These are phyloP conservation scores for Beauveria sp. DNA, from an alignment of 2,329 filamentous ascomycete species.

Conservation along the genomic window DNA sequence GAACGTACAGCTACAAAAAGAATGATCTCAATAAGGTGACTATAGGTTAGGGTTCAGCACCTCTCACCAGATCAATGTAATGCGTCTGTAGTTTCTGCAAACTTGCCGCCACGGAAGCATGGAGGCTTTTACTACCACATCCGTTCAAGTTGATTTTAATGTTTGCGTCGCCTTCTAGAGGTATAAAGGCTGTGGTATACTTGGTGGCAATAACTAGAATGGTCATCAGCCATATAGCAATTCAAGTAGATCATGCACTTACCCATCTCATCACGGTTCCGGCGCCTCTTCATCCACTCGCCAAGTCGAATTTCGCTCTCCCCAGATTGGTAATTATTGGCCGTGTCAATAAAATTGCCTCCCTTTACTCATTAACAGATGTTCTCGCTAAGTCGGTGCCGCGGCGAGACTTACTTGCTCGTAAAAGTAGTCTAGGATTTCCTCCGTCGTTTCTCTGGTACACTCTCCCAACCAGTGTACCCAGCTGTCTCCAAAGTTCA, in stretches of 20 bases:
- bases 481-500: conserved; percentile 57
- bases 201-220: conserved; percentile 59
- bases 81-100: conserved; percentile 55
- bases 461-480: conserved; percentile 53
- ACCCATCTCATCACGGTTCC: conserved; percentile 55
- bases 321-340: conserved; percentile 59
- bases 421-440: conserved; percentile 59
- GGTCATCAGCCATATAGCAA: not conserved
- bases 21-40: not conserved
- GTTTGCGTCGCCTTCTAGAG: conserved; percentile 25
- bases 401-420: conserved; percentile 34
- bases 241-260: not conserved
- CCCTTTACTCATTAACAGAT: not conserved
- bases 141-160: conserved; percentile 48
- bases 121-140: conserved; percentile 55
- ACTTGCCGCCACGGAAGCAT: conserved; percentile 46
- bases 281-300: conserved; percentile 59
- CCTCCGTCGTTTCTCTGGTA: conserved; percentile 52
- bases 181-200: conserved; percentile 51
- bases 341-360: conserved; percentile 68
- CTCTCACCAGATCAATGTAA: conserved; percentile 57
- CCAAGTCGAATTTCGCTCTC: conserved; percentile 61
- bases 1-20: conserved; percentile 54
- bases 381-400: not conserved
- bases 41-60: not conserved